Evolutionary conservation across 176 grass and related monocot species (phyloP).

Genomic region (Guadua angustifolia): DNA sequence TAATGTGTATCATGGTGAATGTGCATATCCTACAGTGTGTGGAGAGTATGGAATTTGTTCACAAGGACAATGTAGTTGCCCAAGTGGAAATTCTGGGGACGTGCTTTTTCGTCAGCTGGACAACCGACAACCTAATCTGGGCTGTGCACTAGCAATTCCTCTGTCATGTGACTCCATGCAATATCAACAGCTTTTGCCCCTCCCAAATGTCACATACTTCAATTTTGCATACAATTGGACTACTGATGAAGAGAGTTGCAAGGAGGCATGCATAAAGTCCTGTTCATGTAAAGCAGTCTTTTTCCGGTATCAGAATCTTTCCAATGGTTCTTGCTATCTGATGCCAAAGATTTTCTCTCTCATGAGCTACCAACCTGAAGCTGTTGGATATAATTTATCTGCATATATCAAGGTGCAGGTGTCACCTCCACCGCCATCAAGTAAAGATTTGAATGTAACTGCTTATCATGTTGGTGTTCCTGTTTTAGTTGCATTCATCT

Average conservation of each 20-base stretch:
- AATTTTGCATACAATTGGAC: conserved; percentile 49
- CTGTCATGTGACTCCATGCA: conserved; percentile 56
- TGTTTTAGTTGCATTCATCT: conserved; percentile 45
- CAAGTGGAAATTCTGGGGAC: conserved; percentile 25
- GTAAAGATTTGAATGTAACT: conserved; percentile 35
- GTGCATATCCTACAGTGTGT: conserved; percentile 66
- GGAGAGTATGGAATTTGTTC: conserved; percentile 69
- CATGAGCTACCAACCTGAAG: conserved; percentile 50
- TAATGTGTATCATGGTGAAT: conserved; percentile 41
- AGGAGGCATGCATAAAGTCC: conserved; percentile 65
- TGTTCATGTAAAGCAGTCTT: conserved; percentile 76
- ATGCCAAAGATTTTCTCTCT: conserved; percentile 66
- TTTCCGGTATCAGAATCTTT: conserved; percentile 56
- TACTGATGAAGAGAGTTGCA: conserved; percentile 72
- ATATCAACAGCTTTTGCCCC: conserved; percentile 54
- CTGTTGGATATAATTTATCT: conserved; percentile 64
- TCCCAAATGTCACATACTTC: conserved; percentile 65
- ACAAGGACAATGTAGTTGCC: conserved; percentile 54
- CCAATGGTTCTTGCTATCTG: conserved; percentile 64
- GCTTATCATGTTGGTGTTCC: conserved; percentile 38
- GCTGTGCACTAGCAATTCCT: conserved; percentile 51
- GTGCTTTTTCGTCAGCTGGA: conserved; percentile 40
- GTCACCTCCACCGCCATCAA: conserved; percentile 37
- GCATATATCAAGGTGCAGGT: conserved; percentile 82
- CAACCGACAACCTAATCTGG: conserved; percentile 37